phyloP scores from a whole-genome alignment of 1,284 basidiomycete species.

The Phylloboletellus chloephorus region DNA sequence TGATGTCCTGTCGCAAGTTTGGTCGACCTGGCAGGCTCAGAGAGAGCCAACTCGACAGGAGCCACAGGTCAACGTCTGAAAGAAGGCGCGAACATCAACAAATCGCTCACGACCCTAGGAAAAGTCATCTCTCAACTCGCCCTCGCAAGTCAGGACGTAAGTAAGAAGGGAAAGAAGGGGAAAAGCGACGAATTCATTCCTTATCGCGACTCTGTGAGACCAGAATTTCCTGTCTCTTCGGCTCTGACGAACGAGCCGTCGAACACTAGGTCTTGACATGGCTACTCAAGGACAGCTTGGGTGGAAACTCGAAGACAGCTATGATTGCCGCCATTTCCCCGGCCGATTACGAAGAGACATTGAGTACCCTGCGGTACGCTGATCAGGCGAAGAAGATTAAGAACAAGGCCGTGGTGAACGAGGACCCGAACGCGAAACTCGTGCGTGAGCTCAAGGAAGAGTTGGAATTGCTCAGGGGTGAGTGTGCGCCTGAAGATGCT shows the following conservation, averaged over 20 bases:
- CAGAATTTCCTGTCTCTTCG: constrained; percentile 1
- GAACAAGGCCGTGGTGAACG: constrained; percentile 98
- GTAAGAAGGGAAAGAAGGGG: constrained; percentile 77
- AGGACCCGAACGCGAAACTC: constrained; percentile 98
- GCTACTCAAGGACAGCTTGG: constrained; percentile 95
- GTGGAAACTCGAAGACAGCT: constrained; percentile 91
- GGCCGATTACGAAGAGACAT: constrained; percentile 96
- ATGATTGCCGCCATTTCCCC: constrained; percentile 99
- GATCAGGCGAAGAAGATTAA: constrained; percentile 99
- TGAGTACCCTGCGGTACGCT: constrained; percentile 93
- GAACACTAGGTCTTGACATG: constrained; percentile 82
- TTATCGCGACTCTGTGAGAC: constrained; percentile 84
- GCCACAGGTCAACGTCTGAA: constrained; percentile 93
- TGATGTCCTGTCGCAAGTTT: constrained; percentile 43
- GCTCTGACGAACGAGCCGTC: constrained; percentile 7
- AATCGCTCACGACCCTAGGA: constrained; percentile 92
- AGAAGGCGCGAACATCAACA: constrained; percentile 98
- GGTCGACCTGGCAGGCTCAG: constrained; percentile 96
- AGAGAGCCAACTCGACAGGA: constrained; percentile 93
- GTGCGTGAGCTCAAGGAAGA: constrained; percentile 99
- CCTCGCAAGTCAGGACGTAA: constrained; percentile 61
- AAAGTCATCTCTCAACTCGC: constrained; percentile 95
- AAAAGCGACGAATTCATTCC: constrained; percentile 88
- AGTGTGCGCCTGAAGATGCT: constrained; percentile 17
- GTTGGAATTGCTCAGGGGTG: constrained; percentile 81